phyloP scores from a whole-genome alignment of 108 stramenopile species.

The Skeletonema tropicum region DNA sequence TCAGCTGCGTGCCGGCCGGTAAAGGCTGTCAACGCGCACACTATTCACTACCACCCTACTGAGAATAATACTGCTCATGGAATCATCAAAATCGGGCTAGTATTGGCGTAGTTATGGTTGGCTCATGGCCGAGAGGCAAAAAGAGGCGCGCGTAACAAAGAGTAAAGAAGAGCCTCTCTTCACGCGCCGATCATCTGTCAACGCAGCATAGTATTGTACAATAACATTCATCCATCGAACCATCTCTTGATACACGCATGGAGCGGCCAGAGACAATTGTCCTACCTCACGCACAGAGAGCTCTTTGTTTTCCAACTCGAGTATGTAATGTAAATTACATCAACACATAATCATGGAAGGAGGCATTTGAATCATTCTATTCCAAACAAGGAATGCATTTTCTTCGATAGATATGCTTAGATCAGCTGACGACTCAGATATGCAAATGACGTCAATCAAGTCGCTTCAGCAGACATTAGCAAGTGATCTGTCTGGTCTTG shows the following conservation, averaged over 20 bases:
- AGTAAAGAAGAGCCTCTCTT: too few species aligned
- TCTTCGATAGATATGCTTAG: constrained; percentile 6
- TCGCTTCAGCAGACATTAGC: constrained; percentile 6
- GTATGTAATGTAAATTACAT: not conserved
- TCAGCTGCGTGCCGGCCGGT: too few species aligned
- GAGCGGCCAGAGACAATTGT: constrained; percentile 13
- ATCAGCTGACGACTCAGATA: too few species aligned
- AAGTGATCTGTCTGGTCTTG: not conserved
- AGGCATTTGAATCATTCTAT: constrained; percentile 1
- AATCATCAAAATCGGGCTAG: too few species aligned
- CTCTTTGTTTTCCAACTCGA: constrained; percentile 3
- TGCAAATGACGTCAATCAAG: not conserved
- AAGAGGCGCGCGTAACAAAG: too few species aligned
- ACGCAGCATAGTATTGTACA: not conserved
- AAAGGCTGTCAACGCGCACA: too few species aligned
- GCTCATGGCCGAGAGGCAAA: too few species aligned
- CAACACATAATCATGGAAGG: not conserved
- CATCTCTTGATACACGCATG: constrained; percentile 7
- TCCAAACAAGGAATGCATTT: constrained; percentile 7
- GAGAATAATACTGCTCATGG: too few species aligned
- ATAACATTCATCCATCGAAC: constrained; percentile 11
- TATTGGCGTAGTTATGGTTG: too few species aligned
- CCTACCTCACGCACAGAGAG: constrained; percentile 14
- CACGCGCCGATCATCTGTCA: not conserved
- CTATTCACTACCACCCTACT: too few species aligned